Percentiles rank a stretch among this genome's conserved stretches.
phyloP scores from a whole-genome alignment of 2,329 filamentous ascomycete genomes.

The Sclerotinia spermophila region DNA sequence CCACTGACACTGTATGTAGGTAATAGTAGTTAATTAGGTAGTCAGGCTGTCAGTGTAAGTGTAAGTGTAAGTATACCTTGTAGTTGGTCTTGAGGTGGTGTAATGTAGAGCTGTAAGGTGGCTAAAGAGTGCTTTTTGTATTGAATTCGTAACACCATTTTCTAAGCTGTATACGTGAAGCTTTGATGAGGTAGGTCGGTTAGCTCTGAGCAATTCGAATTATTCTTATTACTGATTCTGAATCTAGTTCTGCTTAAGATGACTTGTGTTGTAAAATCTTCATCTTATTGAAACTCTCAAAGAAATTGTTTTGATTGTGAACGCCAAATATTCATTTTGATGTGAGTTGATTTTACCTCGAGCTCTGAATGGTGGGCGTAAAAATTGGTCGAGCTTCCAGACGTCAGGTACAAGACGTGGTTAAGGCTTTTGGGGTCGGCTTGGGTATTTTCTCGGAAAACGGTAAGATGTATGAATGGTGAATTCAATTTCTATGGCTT shows the following conservation, averaged over 20 bases:
- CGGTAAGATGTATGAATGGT: slow-evolving; percentile 18
- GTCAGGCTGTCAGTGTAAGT: neutral
- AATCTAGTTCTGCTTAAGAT: neutral
- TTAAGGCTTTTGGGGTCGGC: slow-evolving; percentile 5
- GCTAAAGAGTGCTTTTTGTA: neutral
- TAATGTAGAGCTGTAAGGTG: neutral
- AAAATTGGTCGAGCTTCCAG: slow-evolving; percentile 1
- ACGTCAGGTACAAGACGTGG: slow-evolving; percentile 18
- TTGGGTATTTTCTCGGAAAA: slow-evolving; percentile 3
- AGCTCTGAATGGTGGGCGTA: slow-evolving; percentile 3
- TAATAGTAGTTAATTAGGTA: neutral
- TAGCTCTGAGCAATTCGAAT: neutral
- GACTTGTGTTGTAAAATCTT: neutral
- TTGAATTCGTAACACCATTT: neutral
- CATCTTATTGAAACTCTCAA: neutral
- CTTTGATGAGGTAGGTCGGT: neutral
- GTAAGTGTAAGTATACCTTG: neutral
- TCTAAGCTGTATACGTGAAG: neutral
- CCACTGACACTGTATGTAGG: neutral
- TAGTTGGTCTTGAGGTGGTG: neutral
- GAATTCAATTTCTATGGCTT: neutral
- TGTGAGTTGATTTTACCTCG: neutral
- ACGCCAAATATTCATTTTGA: neutral
- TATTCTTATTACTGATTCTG: neutral
- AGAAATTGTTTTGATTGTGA: neutral